phyloP scores from a whole-genome alignment of 2,329 filamentous ascomycete genomes.

The Talaromyces sp. region DNA sequence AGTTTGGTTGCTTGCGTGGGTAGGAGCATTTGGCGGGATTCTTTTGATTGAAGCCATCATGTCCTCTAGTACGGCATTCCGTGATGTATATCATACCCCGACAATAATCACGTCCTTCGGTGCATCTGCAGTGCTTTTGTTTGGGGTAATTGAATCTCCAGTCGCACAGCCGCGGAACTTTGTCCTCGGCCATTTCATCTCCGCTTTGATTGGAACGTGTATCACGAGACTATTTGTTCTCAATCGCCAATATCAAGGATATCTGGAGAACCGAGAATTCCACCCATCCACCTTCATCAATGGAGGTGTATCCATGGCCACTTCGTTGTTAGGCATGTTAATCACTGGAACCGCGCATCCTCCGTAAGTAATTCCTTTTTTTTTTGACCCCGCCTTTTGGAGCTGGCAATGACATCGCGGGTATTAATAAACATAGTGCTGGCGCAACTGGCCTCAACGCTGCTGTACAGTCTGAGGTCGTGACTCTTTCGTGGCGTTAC shows the following conservation, averaged over 20 bases:
- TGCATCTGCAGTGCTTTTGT: slow-evolving; percentile 29
- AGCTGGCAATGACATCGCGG: too few species aligned
- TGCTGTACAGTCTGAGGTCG: slow-evolving; percentile 23
- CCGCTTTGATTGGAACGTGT: slow-evolving; percentile 25
- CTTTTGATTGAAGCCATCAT: slow-evolving; percentile 15
- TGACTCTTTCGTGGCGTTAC: slow-evolving; percentile 28
- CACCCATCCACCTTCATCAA: slow-evolving; percentile 22
- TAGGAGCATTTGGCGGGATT: slow-evolving; percentile 14
- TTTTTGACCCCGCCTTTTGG: too few species aligned
- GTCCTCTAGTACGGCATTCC: slow-evolving; percentile 15
- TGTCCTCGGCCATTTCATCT: slow-evolving; percentile 30
- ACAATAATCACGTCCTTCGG: slow-evolving; percentile 18
- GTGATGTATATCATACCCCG: slow-evolving; percentile 14
- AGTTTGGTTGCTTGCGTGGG: slow-evolving; percentile 12
- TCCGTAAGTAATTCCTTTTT: slow-evolving; percentile 14
- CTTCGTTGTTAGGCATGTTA: slow-evolving; percentile 31
- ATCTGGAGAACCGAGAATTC: slow-evolving; percentile 18
- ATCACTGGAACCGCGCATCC: slow-evolving; percentile 30
- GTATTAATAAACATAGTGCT: slow-evolving; percentile 14
- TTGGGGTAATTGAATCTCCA: slow-evolving; percentile 28
- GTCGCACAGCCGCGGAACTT: slow-evolving; percentile 29
- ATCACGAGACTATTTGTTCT: slow-evolving; percentile 29
- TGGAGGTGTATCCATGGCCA: slow-evolving; percentile 21
- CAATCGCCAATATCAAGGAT: slow-evolving; percentile 26
- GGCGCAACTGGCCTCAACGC: slow-evolving; percentile 30